phyloP scores from a whole-genome alignment of 805 yeast species.

The Priceomyces medius region DNA sequence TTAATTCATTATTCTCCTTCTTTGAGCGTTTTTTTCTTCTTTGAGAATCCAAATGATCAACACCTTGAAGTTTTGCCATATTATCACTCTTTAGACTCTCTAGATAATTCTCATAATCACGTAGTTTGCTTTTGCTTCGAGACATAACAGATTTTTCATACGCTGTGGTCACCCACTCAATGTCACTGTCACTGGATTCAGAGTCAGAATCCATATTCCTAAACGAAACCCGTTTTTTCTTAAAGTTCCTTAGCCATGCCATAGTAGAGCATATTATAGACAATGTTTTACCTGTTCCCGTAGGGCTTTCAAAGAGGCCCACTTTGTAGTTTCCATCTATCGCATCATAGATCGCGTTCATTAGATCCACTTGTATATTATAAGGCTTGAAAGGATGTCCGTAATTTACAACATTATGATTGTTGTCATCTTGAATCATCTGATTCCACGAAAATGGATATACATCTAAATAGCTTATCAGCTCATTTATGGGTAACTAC shows the following conservation, averaged over 20 bases:
- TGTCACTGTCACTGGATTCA: conserved; percentile 50
- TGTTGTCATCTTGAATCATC: background rate
- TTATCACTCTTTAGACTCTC: conserved; percentile 30
- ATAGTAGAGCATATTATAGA: conserved; percentile 82
- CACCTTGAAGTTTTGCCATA: conserved; percentile 11
- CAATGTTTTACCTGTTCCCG: conserved; percentile 92
- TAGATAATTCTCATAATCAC: conserved; percentile 42
- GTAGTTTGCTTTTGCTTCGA: conserved; percentile 23
- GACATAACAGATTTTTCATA: conserved; percentile 31
- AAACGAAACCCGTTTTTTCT: conserved; percentile 15
- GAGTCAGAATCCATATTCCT: conserved; percentile 20
- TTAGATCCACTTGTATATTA: conserved; percentile 70
- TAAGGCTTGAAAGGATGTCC: conserved; percentile 85
- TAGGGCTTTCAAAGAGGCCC: conserved; percentile 88
- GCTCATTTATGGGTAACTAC: no score
- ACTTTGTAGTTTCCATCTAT: conserved; percentile 56
- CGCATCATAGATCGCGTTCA: conserved; percentile 70
- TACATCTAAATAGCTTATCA: no score
- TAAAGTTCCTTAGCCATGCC: conserved; percentile 72
- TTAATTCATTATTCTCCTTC: background rate
- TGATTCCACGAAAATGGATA: background rate
- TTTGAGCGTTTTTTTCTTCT: conserved; percentile 8
- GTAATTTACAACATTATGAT: conserved; percentile 28
- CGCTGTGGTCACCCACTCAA: conserved; percentile 62
- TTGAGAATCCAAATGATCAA: conserved; percentile 1